Conservation (phyloP, 371 early-diverging fungal species). For the Apophysomyces variabilis region DNA sequence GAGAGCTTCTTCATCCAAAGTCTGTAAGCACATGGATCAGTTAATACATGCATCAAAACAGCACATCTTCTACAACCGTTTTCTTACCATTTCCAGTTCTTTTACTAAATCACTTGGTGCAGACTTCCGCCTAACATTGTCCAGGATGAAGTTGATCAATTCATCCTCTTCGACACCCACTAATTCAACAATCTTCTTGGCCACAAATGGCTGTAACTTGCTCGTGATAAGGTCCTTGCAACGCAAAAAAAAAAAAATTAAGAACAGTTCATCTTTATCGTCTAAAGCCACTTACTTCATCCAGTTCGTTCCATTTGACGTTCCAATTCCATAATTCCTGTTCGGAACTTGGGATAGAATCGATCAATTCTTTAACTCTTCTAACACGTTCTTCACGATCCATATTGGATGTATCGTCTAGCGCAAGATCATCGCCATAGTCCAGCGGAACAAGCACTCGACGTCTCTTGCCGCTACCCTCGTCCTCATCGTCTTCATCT, state of each 20-base stretch:
- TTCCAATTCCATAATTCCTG: slow-evolving; percentile 76
- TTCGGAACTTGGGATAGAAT: slow-evolving; percentile 79
- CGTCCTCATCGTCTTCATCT: slow-evolving; percentile 62
- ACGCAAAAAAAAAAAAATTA: neutral
- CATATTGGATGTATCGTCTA: slow-evolving; percentile 18
- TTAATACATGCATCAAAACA: neutral
- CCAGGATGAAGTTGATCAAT: slow-evolving; percentile 71
- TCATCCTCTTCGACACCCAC: slow-evolving; percentile 77
- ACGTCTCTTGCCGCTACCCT: slow-evolving; percentile 57
- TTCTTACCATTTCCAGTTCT: slow-evolving; percentile 72
- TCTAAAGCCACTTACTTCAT: slow-evolving; percentile 54
- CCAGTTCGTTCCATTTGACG: slow-evolving; percentile 79
- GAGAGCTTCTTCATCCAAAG: slow-evolving; percentile 81
- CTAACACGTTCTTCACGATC: slow-evolving; percentile 60
- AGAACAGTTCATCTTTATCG: neutral
- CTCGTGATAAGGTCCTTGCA: slow-evolving; percentile 54
- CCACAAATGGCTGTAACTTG: slow-evolving; percentile 76
- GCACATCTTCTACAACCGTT: neutral
- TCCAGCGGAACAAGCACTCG: slow-evolving; percentile 65
- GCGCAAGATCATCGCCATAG: slow-evolving; percentile 54
- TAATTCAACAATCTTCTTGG: slow-evolving; percentile 79
- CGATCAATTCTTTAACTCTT: slow-evolving; percentile 69
- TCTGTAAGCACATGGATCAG: slow-evolving; percentile 43
- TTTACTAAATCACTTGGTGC: slow-evolving; percentile 60
- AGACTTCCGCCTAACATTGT: slow-evolving; percentile 59